These are phyloP conservation scores for Agastache rugosa DNA, from an alignment of 257 asterid species.

Conservation along the genomic window DNA sequence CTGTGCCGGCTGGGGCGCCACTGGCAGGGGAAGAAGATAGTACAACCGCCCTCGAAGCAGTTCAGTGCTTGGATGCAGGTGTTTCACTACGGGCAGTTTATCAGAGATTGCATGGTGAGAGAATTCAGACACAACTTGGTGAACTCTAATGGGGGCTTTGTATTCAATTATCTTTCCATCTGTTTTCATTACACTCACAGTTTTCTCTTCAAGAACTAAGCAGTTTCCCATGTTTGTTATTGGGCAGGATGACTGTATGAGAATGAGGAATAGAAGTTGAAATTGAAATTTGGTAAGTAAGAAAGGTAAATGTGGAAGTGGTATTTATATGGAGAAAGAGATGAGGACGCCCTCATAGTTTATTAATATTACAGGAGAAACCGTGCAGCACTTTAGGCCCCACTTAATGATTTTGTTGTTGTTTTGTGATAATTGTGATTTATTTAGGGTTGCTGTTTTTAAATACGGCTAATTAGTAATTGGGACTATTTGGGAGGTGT, in stretches of 20 bases:
- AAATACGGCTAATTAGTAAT: constrained; percentile 1
- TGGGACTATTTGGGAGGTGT: not conserved
- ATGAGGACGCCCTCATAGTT: constrained; percentile 43
- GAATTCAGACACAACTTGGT: constrained; percentile 58
- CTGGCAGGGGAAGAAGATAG: constrained; percentile 63
- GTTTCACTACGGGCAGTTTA: constrained; percentile 48
- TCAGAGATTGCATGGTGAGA: constrained; percentile 67
- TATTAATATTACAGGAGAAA: constrained; percentile 39
- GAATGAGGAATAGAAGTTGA: constrained; percentile 11
- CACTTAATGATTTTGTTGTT: constrained; percentile 41
- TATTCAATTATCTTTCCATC: constrained; percentile 75
- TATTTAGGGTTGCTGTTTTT: constrained; percentile 3
- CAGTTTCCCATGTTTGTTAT: constrained; percentile 72
- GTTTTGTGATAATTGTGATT: constrained; percentile 29
- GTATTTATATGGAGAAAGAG: constrained; percentile 48
- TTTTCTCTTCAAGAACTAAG: constrained; percentile 53
- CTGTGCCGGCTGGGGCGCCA: constrained; percentile 34
- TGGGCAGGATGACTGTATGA: not conserved
- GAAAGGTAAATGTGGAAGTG: not conserved
- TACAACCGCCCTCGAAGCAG: constrained; percentile 60
- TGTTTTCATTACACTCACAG: constrained; percentile 59
- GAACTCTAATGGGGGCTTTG: constrained; percentile 62
- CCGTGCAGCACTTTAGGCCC: constrained; percentile 51
- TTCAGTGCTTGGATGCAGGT: constrained; percentile 58
- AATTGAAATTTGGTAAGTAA: constrained; percentile 17